Evolutionary conservation across 495 filamentous ascomycete genomes (phyloP).

Genomic region (Viridothelium virens): DNA sequence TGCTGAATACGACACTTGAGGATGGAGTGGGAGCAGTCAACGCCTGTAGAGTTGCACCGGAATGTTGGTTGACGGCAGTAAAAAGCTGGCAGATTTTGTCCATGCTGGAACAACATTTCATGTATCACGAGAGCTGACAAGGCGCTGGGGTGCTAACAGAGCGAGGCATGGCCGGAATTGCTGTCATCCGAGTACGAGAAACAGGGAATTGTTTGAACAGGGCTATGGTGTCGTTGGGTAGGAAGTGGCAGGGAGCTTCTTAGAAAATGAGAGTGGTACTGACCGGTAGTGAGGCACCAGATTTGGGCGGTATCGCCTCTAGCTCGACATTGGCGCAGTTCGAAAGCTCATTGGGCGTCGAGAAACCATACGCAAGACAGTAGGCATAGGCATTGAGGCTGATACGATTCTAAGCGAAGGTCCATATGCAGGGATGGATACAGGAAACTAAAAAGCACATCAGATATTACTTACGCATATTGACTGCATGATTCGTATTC

Average conservation of each 20-base stretch:
- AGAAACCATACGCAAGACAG: constrained; percentile 2
- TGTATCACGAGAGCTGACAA: neutral
- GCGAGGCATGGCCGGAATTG: no score
- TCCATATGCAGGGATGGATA: neutral
- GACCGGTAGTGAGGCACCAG: neutral
- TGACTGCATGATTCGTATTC: neutral
- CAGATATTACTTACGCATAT: neutral
- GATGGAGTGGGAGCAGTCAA: no score
- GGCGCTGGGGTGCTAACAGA: neutral
- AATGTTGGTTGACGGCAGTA: no score
- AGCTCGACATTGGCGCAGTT: constrained; percentile 1
- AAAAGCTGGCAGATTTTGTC: no score
- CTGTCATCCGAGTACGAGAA: no score
- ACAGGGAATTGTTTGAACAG: neutral
- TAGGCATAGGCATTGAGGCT: constrained; percentile 2
- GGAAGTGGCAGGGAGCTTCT: neutral
- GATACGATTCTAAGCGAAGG: neutral
- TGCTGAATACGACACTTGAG: no score
- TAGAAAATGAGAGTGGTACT: neutral
- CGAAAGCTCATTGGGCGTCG: neutral
- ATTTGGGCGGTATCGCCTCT: neutral
- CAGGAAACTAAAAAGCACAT: neutral
- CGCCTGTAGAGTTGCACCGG: no score
- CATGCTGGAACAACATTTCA: neutral
- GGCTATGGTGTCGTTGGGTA: neutral